These are phyloP conservation scores for Fistulinella cinereoalba DNA, from an alignment of 1,284 basidiomycete genomes.

Conservation along the genomic window DNA sequence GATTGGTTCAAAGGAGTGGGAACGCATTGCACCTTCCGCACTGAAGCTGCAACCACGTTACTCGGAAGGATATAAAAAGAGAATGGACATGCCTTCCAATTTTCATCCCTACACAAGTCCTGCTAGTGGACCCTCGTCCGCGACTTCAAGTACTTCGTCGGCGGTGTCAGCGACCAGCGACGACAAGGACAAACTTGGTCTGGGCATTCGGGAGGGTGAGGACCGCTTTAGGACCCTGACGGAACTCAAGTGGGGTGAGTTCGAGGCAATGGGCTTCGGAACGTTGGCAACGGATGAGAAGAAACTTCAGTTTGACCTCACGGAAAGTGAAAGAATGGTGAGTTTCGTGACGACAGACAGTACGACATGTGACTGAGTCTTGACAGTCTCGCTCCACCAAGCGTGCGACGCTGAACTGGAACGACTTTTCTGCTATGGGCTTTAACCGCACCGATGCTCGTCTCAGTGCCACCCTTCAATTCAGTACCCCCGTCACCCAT, in stretches of 20 bases:
- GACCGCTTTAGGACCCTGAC: conserved; percentile 77
- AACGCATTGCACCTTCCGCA: conserved; percentile 58
- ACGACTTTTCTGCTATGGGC: conserved; percentile 78
- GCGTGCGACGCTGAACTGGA: conserved; percentile 80
- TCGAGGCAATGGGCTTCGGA: conserved; percentile 78
- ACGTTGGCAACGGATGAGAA: conserved; percentile 51
- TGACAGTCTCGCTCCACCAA: conserved; percentile 64
- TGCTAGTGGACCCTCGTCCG: conserved; percentile 20
- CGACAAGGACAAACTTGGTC: conserved; percentile 23
- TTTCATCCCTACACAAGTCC: conserved; percentile 53
- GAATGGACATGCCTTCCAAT: conserved; percentile 59
- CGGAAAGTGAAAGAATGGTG: conserved; percentile 78
- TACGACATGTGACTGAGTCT: conserved; percentile 5
- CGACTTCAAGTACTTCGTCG: conserved; percentile 29
- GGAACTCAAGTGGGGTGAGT: conserved; percentile 86
- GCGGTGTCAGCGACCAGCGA: conserved; percentile 32
- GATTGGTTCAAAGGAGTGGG: conserved; percentile 67
- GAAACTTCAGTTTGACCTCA: conserved; percentile 83
- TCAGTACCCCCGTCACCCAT: conserved; percentile 65
- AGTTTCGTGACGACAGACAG: conserved; percentile 27
- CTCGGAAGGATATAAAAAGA: conserved; percentile 67
- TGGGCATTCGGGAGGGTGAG: conserved; percentile 42
- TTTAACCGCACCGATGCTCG: conserved; percentile 76
- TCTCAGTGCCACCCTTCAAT: conserved; percentile 76
- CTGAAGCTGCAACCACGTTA: conserved; percentile 57